Evolutionary conservation across 495 filamentous ascomycete genomes (phyloP).

Genomic region (Podospora anserina): DNA sequence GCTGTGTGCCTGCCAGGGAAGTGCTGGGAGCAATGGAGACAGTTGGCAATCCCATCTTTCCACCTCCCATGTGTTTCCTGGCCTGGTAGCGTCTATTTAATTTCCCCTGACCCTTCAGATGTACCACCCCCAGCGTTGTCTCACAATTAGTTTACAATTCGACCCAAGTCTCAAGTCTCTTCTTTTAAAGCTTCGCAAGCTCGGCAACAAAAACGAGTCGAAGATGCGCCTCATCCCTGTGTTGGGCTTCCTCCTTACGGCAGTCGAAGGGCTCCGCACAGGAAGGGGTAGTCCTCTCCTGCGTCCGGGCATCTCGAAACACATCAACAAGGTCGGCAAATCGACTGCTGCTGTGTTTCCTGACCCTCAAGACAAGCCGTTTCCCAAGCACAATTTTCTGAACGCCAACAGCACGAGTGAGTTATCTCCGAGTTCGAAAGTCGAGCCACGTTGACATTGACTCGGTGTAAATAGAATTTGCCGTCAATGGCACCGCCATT

Average conservation of each 20-base stretch:
- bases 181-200: not conserved
- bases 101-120: too few species aligned
- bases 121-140: not conserved
- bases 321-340: not conserved
- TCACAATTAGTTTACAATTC: not conserved
- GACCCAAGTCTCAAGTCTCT: not conserved
- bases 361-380: not conserved
- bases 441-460: not conserved
- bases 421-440: not conserved
- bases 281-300: not conserved
- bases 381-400: constrained; percentile 24
- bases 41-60: not conserved
- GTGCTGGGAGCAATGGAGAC: not conserved
- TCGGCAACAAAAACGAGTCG: not conserved
- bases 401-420: constrained; percentile 39
- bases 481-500: constrained; percentile 63
- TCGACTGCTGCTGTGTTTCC: not conserved
- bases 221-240: not conserved
- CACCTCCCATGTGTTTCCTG: too few species aligned
- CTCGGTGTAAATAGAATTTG: constrained; percentile 46
- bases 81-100: too few species aligned
- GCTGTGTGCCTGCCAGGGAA: too few species aligned
- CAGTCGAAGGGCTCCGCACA: constrained; percentile 20
- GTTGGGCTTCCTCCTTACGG: not conserved
- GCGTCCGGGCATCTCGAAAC: not conserved